Percentiles rank a stretch among this genome's conserved stretches.
phyloP scores from a whole-genome alignment of 1,284 basidiomycete genomes.

The Uromyces viciae-fabae region DNA sequence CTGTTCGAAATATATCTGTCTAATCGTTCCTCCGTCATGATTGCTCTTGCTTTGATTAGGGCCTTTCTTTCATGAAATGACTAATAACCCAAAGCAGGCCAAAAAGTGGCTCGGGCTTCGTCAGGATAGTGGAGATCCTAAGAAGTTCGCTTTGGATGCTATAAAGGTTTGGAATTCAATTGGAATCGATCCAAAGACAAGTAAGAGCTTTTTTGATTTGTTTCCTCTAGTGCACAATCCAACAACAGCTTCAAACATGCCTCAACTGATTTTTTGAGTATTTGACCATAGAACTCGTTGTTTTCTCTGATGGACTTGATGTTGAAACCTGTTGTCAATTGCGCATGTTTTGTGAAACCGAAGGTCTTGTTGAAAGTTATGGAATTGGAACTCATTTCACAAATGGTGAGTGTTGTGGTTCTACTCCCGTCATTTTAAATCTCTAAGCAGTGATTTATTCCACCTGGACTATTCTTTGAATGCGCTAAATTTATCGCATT shows the following conservation, averaged over 20 bases:
- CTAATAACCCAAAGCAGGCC: constrained; percentile 63
- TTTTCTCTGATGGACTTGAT: constrained; percentile 77
- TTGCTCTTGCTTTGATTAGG: constrained; percentile 15
- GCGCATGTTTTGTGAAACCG: constrained; percentile 67
- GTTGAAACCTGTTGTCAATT: constrained; percentile 68
- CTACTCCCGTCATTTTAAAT: no score
- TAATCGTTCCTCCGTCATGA: not conserved
- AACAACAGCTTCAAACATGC: no score
- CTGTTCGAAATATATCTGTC: not conserved
- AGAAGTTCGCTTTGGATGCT: constrained; percentile 68
- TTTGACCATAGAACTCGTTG: constrained; percentile 60
- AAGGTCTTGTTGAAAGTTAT: constrained; percentile 74
- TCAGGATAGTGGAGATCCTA: constrained; percentile 88
- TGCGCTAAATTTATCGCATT: not conserved
- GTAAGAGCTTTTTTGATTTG: constrained; percentile 42
- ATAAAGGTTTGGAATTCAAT: constrained; percentile 67
- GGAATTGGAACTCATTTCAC: constrained; percentile 88
- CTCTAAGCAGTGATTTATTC: no score
- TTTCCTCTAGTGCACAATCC: no score
- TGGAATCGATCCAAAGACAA: constrained; percentile 65
- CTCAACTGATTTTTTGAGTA: not conserved
- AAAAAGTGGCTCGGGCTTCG: constrained; percentile 72
- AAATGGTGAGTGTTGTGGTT: constrained; percentile 60
- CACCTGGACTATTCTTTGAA: no score
- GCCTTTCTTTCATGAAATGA: constrained; percentile 72